These are phyloP conservation scores for Kodamaea restingae DNA, from an alignment of 805 yeast species.

Conservation along the genomic window DNA sequence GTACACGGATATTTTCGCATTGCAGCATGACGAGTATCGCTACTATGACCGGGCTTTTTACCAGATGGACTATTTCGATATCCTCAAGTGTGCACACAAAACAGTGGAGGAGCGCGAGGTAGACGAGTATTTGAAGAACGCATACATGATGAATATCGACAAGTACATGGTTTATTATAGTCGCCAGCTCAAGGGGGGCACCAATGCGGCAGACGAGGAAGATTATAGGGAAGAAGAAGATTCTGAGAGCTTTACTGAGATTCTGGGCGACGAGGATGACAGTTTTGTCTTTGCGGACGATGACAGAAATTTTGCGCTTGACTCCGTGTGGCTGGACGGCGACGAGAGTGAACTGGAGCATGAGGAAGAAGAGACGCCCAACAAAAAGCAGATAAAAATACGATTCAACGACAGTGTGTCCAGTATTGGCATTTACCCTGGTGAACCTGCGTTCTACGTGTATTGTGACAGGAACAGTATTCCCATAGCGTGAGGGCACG, in stretches of 20 bases:
- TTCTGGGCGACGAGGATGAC: constrained; percentile 5
- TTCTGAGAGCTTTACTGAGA: constrained; percentile 3
- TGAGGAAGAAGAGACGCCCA: constrained; percentile 1
- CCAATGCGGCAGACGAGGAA: constrained; percentile 1
- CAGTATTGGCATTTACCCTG: constrained; percentile 7
- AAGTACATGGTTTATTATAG: constrained; percentile 11
- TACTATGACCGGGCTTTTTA: constrained; percentile 14
- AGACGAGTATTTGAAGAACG: constrained; percentile 11
- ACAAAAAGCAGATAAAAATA: constrained; percentile 3
- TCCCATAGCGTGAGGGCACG: not conserved
- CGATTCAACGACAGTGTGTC: constrained; percentile 9
- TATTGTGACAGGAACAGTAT: constrained; percentile 9
- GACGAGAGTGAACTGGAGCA: constrained; percentile 5
- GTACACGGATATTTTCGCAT: constrained; percentile 19
- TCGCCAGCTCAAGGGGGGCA: not conserved
- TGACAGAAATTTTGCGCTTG: constrained; percentile 6
- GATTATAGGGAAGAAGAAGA: constrained; percentile 3
- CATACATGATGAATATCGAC: constrained; percentile 20
- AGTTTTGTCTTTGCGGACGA: constrained; percentile 7
- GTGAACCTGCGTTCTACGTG: constrained; percentile 10
- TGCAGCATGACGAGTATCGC: constrained; percentile 15
- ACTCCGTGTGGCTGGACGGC: constrained; percentile 2
- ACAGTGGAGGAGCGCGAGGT: constrained; percentile 8
- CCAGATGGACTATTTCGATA: constrained; percentile 9
- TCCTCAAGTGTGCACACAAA: constrained; percentile 10